These are phyloP conservation scores for Monosporozyma aquatica DNA, from an alignment of 805 yeast genomes.

Conservation along the genomic window DNA sequence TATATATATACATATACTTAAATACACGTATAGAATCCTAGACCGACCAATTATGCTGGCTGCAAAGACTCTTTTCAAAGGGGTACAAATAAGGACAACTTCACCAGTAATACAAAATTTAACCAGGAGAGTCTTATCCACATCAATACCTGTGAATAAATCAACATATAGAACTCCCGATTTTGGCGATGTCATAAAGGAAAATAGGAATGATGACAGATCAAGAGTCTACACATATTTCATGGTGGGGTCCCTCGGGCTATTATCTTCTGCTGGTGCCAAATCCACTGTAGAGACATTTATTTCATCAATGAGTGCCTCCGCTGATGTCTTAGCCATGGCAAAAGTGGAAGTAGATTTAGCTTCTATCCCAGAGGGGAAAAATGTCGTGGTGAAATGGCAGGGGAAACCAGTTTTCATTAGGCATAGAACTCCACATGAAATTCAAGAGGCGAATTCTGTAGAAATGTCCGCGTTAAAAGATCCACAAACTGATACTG, in stretches of 20 bases:
- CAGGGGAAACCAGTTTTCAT: conserved; percentile 99
- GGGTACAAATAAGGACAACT: neutral
- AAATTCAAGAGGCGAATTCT: conserved; percentile 87
- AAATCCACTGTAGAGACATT: conserved; percentile 92
- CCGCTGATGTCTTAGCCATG: conserved; percentile 98
- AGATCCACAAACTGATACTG: conserved; percentile 89
- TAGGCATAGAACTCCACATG: conserved; percentile 93
- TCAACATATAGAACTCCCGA: conserved; percentile 88
- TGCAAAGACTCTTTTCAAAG: neutral
- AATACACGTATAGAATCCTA: too few relatives aligned
- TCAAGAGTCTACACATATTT: conserved; percentile 86
- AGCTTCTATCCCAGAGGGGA: conserved; percentile 90
- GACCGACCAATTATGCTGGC: neutral
- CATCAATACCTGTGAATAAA: conserved; percentile 34
- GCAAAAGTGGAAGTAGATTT: conserved; percentile 98
- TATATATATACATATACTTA: too few relatives aligned
- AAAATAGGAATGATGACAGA: conserved; percentile 59
- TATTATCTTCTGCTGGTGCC: conserved; percentile 87
- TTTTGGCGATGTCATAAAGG: conserved; percentile 70
- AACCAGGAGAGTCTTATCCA: conserved; percentile 13
- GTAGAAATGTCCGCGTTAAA: conserved; percentile 72
- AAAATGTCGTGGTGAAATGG: conserved; percentile 98
- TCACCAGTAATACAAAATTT: neutral
- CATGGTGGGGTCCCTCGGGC: conserved; percentile 94
- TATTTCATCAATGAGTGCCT: conserved; percentile 89